These are phyloP conservation scores for Lodderomyces jiufengensis DNA, from an alignment of 1,139 yeast species.

Conservation along the genomic window DNA sequence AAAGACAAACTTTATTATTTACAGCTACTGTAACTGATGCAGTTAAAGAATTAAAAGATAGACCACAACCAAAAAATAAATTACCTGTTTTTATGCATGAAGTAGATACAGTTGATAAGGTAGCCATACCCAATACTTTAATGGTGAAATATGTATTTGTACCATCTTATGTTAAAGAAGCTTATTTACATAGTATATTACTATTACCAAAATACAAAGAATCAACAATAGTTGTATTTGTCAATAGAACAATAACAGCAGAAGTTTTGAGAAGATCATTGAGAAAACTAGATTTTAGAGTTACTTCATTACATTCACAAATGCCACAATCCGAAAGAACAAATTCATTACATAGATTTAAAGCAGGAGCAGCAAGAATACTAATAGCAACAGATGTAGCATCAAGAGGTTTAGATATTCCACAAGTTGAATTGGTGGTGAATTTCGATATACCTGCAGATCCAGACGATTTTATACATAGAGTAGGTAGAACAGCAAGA, in stretches of 20 bases:
- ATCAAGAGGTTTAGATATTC: conserved; percentile 95
- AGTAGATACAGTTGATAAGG: conserved; percentile 64
- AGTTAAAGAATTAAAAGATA: conserved; percentile 74
- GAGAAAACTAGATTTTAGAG: conserved; percentile 68
- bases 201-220: conserved; percentile 59
- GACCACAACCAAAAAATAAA: conserved; percentile 58
- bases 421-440: conserved; percentile 81
- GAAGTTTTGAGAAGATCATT: conserved; percentile 78
- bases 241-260: conserved; percentile 85
- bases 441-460: conserved; percentile 95
- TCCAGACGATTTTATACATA: conserved; percentile 92
- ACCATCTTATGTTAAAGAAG: conserved; percentile 89
- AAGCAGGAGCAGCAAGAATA: conserved; percentile 91
- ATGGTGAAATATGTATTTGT: conserved; percentile 51
- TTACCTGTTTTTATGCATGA: conserved; percentile 76
- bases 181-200: conserved; percentile 70
- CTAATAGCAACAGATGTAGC: conserved; percentile 96
- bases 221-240: conserved; percentile 79
- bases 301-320: conserved; percentile 89
- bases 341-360: conserved; percentile 84
- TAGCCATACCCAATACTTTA: conserved; percentile 78
- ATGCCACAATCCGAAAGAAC: conserved; percentile 92
- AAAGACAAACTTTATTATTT: conserved; percentile 83
- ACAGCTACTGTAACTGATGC: conserved; percentile 97
- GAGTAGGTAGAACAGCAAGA: conserved; percentile 99